Conservation (phyloP, 129 eudicot species). For the Helichrysum umbraculigerum region DNA sequence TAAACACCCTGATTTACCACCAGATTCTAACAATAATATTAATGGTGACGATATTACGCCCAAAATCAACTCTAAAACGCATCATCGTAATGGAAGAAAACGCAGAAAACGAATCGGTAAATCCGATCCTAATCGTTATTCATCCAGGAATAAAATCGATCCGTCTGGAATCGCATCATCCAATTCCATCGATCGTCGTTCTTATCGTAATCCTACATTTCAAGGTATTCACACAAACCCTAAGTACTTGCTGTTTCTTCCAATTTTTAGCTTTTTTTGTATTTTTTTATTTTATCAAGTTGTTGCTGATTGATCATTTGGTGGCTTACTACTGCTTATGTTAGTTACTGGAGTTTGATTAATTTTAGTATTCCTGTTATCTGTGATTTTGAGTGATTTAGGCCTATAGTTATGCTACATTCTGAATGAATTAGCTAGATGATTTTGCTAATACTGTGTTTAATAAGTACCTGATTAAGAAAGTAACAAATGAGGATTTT, state of each 20-base stretch:
- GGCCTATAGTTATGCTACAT: neutral
- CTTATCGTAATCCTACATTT: constrained; percentile 57
- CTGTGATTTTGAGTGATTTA: neutral
- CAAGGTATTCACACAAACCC: constrained; percentile 49
- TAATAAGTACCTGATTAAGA: neutral
- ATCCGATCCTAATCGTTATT: constrained; percentile 9
- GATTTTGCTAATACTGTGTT: neutral
- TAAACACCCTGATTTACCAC: constrained; percentile 22
- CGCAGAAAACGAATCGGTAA: constrained; percentile 30
- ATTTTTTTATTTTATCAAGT: too few relatives aligned
- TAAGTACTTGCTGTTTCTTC: neutral
- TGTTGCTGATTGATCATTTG: neutral
- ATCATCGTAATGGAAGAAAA: constrained; percentile 20
- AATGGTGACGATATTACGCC: constrained; percentile 23
- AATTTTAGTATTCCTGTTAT: neutral
- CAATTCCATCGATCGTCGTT: constrained; percentile 41
- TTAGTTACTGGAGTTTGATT: neutral
- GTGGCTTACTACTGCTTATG: neutral
- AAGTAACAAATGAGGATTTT: neutral
- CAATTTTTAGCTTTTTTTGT: neutral
- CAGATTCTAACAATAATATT: constrained; percentile 13
- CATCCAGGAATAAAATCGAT: constrained; percentile 34
- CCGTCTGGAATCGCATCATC: constrained; percentile 47
- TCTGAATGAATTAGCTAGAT: neutral
- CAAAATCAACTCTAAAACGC: constrained; percentile 22